Base-by-base conservation (phyloP, 177 flowering plant species). In the Vitis hybrid region DNA sequence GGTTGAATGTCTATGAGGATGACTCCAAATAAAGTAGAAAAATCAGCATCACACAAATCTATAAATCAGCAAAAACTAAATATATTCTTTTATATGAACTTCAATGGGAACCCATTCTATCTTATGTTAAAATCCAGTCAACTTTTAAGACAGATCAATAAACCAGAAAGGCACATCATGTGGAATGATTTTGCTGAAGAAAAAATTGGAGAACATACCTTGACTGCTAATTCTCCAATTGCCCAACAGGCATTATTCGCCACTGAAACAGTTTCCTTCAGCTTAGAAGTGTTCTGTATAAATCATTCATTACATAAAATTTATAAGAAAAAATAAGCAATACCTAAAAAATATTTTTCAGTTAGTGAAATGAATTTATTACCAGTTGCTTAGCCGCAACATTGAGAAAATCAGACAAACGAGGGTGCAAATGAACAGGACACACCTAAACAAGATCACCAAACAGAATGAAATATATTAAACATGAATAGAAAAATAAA, bases 161-260 rank as follows among this genome's bases (percentile, higher is more conserved):
- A 11, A 39, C 1, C 6, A 11, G 7, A 64, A n/a, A 26, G 66
- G 21, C 7, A 8, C 15, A 63, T 39, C 17, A 63, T 48, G 3
- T 6, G 17, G 66, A 17, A 2, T 45, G 49, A 13, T 18, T 15
- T 30, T 64, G 49, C n/a, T 11, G 6, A 49, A 65, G 14, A 13
- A 55, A 23, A 50, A 6, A 60, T 39, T 39, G 14, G 51, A 13
- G 17, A 26, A 71, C 78, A 73, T 80, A 93, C 99, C 97, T 96
- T 96, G 32, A 96, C 81, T 17, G 99, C 99, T 71, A 96, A 72
- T 84, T 96, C 99, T 65, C 99, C 99, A 72, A 96, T 93, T 9
- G 99, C 99, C 99, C 99, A 96, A 73, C 99, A 96, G 58, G 99
- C 99, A 87, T 96, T 96, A 78, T 96, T 96, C 74, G 95, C 98